These are phyloP conservation scores for Ophiostoma sp. DNA, from an alignment of 2,329 filamentous ascomycete species.

Conservation along the genomic window DNA sequence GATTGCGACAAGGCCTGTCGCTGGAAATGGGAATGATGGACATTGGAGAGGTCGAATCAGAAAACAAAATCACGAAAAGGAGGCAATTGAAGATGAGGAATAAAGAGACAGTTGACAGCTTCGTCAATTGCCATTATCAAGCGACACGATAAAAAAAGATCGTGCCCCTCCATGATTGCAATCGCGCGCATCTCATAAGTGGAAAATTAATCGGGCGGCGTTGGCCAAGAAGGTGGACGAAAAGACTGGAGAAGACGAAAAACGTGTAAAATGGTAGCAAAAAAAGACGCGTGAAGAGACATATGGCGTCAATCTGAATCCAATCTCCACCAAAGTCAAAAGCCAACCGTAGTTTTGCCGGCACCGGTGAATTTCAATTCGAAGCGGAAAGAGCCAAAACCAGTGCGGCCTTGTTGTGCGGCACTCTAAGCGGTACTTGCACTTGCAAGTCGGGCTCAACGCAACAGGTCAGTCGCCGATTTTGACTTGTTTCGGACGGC, in stretches of 20 bases:
- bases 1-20: background rate
- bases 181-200: slow-evolving; percentile 21
- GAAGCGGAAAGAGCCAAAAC: background rate
- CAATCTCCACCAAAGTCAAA: background rate
- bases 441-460: background rate
- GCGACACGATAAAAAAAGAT: background rate
- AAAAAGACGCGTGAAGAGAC: background rate
- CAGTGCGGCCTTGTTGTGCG: background rate
- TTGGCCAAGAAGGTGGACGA: background rate
- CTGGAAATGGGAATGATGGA: background rate
- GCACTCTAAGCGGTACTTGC: no score
- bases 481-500: background rate
- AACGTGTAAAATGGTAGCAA: background rate
- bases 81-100: background rate
- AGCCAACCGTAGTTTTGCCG: background rate
- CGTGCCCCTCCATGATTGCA: slow-evolving; percentile 4
- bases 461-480: background rate
- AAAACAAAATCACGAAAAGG: background rate
- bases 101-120: background rate
- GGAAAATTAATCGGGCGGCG: slow-evolving; percentile 18
- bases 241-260: background rate
- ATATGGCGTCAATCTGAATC: background rate
- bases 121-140: background rate
- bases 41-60: background rate
- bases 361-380: background rate